Base-by-base conservation (phyloP, 768 basidiomycete genomes). In the Naganishia vaughanmartiniae region DNA sequence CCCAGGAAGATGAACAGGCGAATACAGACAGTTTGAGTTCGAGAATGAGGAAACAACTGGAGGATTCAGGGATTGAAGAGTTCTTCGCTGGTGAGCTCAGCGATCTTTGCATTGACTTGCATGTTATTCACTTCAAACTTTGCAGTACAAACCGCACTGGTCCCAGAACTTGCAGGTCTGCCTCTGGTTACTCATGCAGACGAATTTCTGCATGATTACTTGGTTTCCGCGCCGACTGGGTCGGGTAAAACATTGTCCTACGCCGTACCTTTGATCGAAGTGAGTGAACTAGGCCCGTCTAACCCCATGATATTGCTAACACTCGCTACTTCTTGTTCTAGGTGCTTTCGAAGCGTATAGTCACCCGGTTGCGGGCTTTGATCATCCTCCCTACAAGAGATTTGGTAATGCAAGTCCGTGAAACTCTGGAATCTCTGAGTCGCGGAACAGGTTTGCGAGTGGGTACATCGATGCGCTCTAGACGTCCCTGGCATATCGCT, bases 211-310 rank as follows among this genome's bases (percentile, higher is more conserved):
- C 85, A 85, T 31, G 96, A 99, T 81, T 85, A 93, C 15, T 94
- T 93, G 74, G 90, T 95, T 15, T 96, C 93, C 10, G 96, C 96
- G 0, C 96, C 96, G 0, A 99, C 96, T 0, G 96, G 96, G 28
- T 96, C 93, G 74, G 96, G 96, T 0, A 99, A 99, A 81, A 99
- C 95, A 0, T 85, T 99, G 33, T 91, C 92, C n/a, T 99, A 99
- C 82, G 91, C 89, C 0, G 82, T 98, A 39, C 96, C 96, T 0
- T 90, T 97, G 67, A 84, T 96, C 34, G 92, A 96, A 85, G 92
- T 90, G 69, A 70, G 82, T 34, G 17, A 28, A 36, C 21, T 28
- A 21, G n/a, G 60, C 2, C 15, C 57, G 21, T 39, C 24, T 30
- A 21, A 1, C 34, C 24, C 19, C 1, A 11, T 17, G 31, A 24